Evolutionary conservation across 2,329 filamentous ascomycete species (phyloP), one percentile per base, ranked within the genome.

Genomic region (Alternaria alternata): DNA sequence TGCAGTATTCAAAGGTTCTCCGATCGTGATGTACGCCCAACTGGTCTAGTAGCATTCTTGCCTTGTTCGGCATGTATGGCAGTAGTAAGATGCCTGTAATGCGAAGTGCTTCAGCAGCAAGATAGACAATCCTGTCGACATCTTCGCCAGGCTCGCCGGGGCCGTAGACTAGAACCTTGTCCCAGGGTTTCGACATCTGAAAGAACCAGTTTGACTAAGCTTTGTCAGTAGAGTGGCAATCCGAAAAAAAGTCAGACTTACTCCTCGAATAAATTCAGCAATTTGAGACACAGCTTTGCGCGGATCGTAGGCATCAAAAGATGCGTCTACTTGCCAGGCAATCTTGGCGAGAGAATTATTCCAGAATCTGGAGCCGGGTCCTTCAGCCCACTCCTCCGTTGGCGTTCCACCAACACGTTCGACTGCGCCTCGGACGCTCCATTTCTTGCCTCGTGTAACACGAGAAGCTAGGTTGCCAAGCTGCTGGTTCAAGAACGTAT

Each of bases 41-140:
- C 71, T 90, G 86, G 75, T 97, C 90, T 0, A 99, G 85, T 32
- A 97, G 79, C 66, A 87, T 81, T 11, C 80, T 79, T 47, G 92
- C 86, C 78, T 96, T 96, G 41, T 81, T 83, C 0, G 95, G 95
- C 86, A 99, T 96, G 73, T 94, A 92, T 1, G 95, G 93, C 77
- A 97, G 94, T 44, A 99, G 81, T 47, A 98, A 82, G 68, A 99
- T 97, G 14, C 89, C 92, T 0, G 85, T 83, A 24, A 97, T 87
- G 38, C 95, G 90, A 47, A 97, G 76, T 5, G 90, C 86, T 79
- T 99, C 95, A 8, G 89, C 86, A 43, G 85, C 83, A 43, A 90
- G 84, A 76, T 87, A 97, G 28, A 99, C 83, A 38, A 86, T 84
- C 44, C 63, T 72, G 56, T 77, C 44, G 55, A 73, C 70, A 65